These are phyloP conservation scores for Backusella westeae DNA, from an alignment of 192 early-diverging fungal species.

Conservation along the genomic window DNA sequence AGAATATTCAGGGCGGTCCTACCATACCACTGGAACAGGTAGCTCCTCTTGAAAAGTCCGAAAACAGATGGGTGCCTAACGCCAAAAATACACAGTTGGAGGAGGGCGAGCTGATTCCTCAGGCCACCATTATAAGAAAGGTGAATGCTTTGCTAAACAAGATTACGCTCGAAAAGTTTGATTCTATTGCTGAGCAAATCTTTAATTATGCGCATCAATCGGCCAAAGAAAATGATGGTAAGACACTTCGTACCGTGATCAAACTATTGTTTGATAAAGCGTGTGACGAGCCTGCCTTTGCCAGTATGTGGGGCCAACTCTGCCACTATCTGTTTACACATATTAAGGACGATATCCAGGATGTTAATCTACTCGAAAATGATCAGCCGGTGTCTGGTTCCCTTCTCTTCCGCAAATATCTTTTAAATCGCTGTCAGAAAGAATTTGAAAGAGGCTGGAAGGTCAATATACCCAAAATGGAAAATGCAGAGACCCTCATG, in stretches of 20 bases:
- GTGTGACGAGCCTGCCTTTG: slow-evolving; percentile 90
- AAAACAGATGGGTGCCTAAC: slow-evolving; percentile 79
- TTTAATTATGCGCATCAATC: slow-evolving; percentile 75
- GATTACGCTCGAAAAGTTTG: slow-evolving; percentile 95
- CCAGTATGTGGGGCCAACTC: slow-evolving; percentile 84
- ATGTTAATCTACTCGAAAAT: slow-evolving; percentile 55
- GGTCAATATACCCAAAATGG: slow-evolving; percentile 68
- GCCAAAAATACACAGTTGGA: slow-evolving; percentile 9
- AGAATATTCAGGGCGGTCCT: slow-evolving; percentile 34
- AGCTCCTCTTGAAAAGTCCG: slow-evolving; percentile 75
- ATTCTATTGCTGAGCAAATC: slow-evolving; percentile 80
- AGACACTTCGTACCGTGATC: slow-evolving; percentile 81
- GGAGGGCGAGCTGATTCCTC: slow-evolving; percentile 25
- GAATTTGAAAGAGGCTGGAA: slow-evolving; percentile 94
- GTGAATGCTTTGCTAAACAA: slow-evolving; percentile 94
- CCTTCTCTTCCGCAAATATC: slow-evolving; percentile 83
- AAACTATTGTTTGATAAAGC: slow-evolving; percentile 93
- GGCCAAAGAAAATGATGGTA: slow-evolving; percentile 62
- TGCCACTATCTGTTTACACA: slow-evolving; percentile 78
- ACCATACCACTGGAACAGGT: slow-evolving; percentile 59
- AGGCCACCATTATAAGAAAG: slow-evolving; percentile 71
- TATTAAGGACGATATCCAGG: slow-evolving; percentile 53
- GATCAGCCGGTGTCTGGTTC: slow-evolving; percentile 55
- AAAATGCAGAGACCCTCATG: slow-evolving; percentile 61
- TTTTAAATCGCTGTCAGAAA: slow-evolving; percentile 92